Percentiles rank a stretch among this genome's conserved stretches.
phyloP scores from a whole-genome alignment of 352 stramenopile genomes.

The Globisporangium alternatum region DNA sequence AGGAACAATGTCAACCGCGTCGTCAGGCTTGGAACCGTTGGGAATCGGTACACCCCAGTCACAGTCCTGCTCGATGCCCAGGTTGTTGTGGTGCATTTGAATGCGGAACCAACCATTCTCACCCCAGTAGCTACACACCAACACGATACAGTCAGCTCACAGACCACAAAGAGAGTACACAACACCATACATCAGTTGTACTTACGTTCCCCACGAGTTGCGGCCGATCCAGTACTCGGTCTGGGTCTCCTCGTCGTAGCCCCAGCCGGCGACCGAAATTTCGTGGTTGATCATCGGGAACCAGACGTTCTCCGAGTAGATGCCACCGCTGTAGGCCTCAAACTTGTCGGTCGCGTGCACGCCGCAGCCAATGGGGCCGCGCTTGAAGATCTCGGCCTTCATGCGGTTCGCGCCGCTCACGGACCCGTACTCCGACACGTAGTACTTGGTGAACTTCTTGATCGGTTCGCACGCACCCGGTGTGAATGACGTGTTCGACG shows the following conservation, averaged over 20 bases:
- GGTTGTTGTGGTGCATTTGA: constrained; percentile 88
- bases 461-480: constrained; percentile 80
- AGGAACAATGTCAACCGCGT: constrained; percentile 6
- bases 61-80: constrained; percentile 86
- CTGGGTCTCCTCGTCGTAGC: constrained; percentile 78
- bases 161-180: not conserved
- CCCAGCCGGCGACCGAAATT: constrained; percentile 88
- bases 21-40: constrained; percentile 64
- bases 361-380: constrained; percentile 87
- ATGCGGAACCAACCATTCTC: constrained; percentile 93
- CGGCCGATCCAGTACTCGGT: constrained; percentile 92
- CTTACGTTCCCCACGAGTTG: constrained; percentile 88
- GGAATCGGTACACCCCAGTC: constrained; percentile 87
- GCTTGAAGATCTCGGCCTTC: constrained; percentile 92
- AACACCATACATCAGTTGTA: not conserved
- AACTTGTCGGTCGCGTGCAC: constrained; percentile 88
- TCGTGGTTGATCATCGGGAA: constrained; percentile 87
- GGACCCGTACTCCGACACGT: constrained; percentile 87
- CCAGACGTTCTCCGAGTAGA: constrained; percentile 85
- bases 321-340: constrained; percentile 67
- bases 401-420: constrained; percentile 85
- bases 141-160: not conserved
- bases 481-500: constrained; percentile 85
- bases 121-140: constrained; percentile 70
- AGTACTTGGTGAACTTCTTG: constrained; percentile 88